These are phyloP conservation scores for Geotrichum macrosporum DNA, from an alignment of 1,139 yeast genomes.

Conservation along the genomic window DNA sequence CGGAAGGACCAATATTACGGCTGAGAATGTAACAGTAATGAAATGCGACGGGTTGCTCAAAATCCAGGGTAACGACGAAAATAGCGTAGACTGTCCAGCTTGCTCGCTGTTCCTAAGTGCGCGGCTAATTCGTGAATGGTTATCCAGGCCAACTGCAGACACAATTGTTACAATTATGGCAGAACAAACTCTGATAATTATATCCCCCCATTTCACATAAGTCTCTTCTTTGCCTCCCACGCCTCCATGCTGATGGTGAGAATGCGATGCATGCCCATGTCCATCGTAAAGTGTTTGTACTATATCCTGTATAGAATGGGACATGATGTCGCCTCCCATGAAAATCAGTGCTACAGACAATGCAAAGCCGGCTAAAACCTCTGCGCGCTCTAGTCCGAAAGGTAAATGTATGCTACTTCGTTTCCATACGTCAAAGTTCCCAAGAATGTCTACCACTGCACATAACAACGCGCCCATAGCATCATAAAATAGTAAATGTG, in stretches of 20 bases:
- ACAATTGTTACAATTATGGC: constrained; percentile 36
- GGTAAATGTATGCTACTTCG: constrained; percentile 80
- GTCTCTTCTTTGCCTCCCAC: too few relatives aligned
- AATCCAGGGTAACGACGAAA: constrained; percentile 30
- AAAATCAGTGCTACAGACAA: constrained; percentile 77
- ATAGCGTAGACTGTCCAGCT: constrained; percentile 23
- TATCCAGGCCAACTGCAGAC: constrained; percentile 36
- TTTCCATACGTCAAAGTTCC: constrained; percentile 90
- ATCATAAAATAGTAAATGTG: constrained; percentile 85
- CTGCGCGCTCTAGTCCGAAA: constrained; percentile 84
- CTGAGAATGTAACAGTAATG: constrained; percentile 56
- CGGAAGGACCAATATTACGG: constrained; percentile 36
- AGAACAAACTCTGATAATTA: constrained; percentile 35
- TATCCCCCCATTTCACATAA: constrained; percentile 26
- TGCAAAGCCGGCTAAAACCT: constrained; percentile 84
- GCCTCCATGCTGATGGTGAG: constrained; percentile 45
- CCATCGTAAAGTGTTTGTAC: constrained; percentile 50
- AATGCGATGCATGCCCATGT: constrained; percentile 44
- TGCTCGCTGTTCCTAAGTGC: constrained; percentile 26
- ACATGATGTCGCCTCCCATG: constrained; percentile 83
- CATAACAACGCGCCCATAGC: constrained; percentile 71
- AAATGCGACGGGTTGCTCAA: constrained; percentile 58
- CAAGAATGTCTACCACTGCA: constrained; percentile 70
- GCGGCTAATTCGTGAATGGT: constrained; percentile 35
- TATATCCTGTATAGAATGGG: constrained; percentile 77